phyloP scores from a whole-genome alignment of 768 basidiomycete species.

The Mycena filopes region DNA sequence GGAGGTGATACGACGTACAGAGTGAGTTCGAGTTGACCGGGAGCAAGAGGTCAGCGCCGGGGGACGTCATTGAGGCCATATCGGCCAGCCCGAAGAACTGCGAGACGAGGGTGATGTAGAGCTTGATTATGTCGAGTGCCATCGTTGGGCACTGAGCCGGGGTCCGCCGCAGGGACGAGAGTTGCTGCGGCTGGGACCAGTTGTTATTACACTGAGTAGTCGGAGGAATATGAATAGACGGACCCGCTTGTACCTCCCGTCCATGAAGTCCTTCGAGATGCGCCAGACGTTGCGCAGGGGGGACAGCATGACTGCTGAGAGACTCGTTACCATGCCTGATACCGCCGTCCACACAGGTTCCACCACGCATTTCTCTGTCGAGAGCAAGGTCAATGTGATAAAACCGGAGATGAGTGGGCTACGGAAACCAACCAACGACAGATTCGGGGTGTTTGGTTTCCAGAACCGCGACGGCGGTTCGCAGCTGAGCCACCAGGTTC shows the following conservation, averaged over 20 bases:
- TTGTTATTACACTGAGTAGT: not conserved
- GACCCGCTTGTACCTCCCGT: constrained; percentile 93
- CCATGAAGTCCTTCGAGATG: constrained; percentile 89
- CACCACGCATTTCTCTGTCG: constrained; percentile 72
- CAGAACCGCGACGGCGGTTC: constrained; percentile 65
- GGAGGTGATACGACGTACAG: constrained; percentile 81
- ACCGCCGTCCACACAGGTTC: constrained; percentile 87
- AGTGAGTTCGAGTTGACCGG: constrained; percentile 84
- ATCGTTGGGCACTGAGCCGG: constrained; percentile 86
- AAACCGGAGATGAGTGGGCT: not conserved
- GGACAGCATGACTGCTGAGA: constrained; percentile 88
- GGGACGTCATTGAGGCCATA: constrained; percentile 72
- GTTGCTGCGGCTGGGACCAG: constrained; percentile 39
- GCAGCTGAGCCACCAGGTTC: constrained; percentile 67
- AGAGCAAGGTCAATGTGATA: constrained; percentile 14
- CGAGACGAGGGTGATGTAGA: constrained; percentile 86
- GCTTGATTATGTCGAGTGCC: constrained; percentile 87
- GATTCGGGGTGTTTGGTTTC: constrained; percentile 73
- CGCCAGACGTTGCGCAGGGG: constrained; percentile 94
- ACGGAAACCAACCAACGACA: constrained; percentile 60
- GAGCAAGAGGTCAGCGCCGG: constrained; percentile 61
- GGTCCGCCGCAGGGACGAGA: constrained; percentile 71
- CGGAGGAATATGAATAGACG: constrained; percentile 5
- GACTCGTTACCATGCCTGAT: constrained; percentile 79
- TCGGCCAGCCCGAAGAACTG: constrained; percentile 89